Evolutionary conservation across 208 protist species (phyloP).

Genomic region (Balamuthia mandrillaris): DNA sequence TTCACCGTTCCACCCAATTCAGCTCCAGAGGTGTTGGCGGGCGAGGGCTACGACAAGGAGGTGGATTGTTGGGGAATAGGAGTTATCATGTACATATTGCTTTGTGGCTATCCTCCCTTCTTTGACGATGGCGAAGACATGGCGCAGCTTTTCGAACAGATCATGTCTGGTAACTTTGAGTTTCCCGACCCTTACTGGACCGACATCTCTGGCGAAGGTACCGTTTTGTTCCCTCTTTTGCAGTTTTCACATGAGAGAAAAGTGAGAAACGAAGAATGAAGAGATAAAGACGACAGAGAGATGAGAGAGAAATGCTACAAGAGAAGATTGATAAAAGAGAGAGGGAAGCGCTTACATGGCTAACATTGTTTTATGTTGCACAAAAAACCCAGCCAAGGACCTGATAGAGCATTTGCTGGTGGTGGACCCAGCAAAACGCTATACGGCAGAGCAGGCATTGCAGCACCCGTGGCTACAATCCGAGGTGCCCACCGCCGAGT

Average conservation of each 20-base stretch:
- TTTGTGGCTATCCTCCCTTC: slow-evolving; percentile 65
- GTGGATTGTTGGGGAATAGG: slow-evolving; percentile 68
- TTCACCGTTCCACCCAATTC: not conserved
- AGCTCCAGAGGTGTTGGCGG: slow-evolving; percentile 59
- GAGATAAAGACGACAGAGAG: too few species aligned
- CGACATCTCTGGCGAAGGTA: not conserved
- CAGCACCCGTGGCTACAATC: slow-evolving; percentile 59
- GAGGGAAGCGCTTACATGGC: not conserved
- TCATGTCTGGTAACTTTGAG: slow-evolving; percentile 56
- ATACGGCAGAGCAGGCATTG: slow-evolving; percentile 59
- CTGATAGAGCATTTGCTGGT: slow-evolving; percentile 63
- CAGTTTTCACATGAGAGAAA: too few species aligned
- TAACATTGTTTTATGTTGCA: not conserved
- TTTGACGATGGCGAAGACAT: slow-evolving; percentile 54
- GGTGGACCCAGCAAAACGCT: slow-evolving; percentile 53
- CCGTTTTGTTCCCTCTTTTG: not conserved
- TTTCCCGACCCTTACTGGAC: not conserved
- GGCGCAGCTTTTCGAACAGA: slow-evolving; percentile 57
- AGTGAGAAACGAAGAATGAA: too few species aligned
- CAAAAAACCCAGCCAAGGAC: slow-evolving; percentile 49
- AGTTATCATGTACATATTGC: slow-evolving; percentile 67
- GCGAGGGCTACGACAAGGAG: slow-evolving; percentile 53
- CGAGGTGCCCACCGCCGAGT: too few species aligned
- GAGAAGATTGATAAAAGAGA: too few species aligned
- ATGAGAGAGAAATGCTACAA: too few species aligned